Percentiles rank a stretch among this genome's conserved stretches.
phyloP scores from a whole-genome alignment of 345 rosid genomes.

The Gossypium stocksii region DNA sequence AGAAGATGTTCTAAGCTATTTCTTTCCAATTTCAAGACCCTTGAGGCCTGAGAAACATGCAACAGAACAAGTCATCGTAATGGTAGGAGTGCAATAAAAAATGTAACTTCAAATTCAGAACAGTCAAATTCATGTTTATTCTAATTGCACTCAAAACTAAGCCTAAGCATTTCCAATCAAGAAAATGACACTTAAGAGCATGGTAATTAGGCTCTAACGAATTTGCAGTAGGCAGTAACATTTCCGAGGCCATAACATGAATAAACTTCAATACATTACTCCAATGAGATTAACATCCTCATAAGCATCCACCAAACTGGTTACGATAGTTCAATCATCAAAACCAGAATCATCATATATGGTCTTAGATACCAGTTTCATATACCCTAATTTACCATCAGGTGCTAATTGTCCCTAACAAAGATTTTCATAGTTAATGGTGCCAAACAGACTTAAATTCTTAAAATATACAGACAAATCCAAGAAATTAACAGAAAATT shows the following conservation, averaged over 20 bases:
- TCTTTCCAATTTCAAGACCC: constrained; percentile 81
- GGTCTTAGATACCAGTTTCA: background rate
- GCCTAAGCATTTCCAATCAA: background rate
- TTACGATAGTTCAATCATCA: background rate
- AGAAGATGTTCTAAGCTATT: constrained; percentile 80
- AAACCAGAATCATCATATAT: background rate
- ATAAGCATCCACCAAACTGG: background rate
- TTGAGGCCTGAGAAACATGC: constrained; percentile 60
- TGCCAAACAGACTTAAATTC: background rate
- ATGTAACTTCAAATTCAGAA: background rate
- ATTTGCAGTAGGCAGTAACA: background rate
- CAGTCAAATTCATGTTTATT: background rate
- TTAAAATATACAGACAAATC: background rate
- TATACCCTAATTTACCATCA: background rate
- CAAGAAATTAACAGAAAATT: background rate
- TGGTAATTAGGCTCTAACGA: background rate
- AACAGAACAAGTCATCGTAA: background rate
- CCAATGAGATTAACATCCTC: background rate
- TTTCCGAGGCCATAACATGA: background rate
- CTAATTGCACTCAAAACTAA: background rate
- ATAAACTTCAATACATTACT: background rate
- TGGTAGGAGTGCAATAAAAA: background rate
- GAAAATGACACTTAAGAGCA: background rate
- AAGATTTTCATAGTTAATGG: background rate
- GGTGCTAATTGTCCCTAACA: background rate